phyloP scores from a whole-genome alignment of 2,329 filamentous ascomycete species.

The Fusarium drepaniforme region DNA sequence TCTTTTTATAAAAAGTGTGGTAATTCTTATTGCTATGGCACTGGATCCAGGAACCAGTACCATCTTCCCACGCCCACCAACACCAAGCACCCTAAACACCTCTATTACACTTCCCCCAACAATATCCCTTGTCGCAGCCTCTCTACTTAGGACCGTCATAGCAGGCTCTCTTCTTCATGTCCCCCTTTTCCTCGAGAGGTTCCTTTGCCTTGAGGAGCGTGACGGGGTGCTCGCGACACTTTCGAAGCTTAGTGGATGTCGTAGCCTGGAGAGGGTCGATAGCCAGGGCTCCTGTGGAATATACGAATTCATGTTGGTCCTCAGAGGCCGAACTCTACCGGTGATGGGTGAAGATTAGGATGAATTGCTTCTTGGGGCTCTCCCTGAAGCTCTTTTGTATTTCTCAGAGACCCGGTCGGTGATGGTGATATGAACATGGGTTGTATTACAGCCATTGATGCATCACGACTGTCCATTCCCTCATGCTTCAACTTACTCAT shows the following conservation, averaged over 20 bases:
- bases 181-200: neutral
- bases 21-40: neutral
- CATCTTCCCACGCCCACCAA: neutral
- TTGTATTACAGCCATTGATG: neutral
- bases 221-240: neutral
- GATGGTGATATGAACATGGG: neutral
- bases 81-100: neutral
- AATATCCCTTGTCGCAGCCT: neutral
- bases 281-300: too few relatives aligned
- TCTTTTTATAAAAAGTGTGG: neutral
- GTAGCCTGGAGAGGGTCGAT: neutral
- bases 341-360: too few relatives aligned
- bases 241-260: neutral
- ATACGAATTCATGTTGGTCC: too few relatives aligned
- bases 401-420: too few relatives aligned
- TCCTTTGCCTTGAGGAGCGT: neutral
- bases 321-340: too few relatives aligned
- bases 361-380: too few relatives aligned
- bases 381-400: too few relatives aligned
- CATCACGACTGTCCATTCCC: neutral
- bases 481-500: neutral
- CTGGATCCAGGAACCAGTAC: neutral
- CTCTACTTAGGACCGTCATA: neutral
- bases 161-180: neutral
- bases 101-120: neutral